A percentile compares a stretch with the other conserved stretches of the same genome.
Conservation (phyloP, 768 basidiomycete genomes). For the Lactarius evosmus region DNA sequence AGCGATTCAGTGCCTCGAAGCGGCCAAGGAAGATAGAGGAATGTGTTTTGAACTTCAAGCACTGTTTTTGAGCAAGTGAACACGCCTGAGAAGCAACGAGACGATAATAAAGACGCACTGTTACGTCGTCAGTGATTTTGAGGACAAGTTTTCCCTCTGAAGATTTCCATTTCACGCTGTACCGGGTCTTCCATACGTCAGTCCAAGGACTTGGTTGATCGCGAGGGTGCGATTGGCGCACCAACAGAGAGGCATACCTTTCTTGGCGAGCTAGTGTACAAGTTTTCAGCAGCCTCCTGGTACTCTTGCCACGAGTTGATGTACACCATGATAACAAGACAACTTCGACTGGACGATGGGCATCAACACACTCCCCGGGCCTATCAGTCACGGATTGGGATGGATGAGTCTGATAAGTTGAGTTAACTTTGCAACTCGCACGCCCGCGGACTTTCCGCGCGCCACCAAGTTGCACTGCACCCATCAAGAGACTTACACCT, state of each 20-base stretch:
- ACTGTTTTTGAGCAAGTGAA: slow-evolving; percentile 45
- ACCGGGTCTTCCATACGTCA: slow-evolving; percentile 62
- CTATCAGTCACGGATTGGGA: background rate
- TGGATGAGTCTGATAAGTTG: slow-evolving; percentile 9
- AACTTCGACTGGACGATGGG: slow-evolving; percentile 6
- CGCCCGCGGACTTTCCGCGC: background rate
- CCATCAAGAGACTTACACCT: background rate
- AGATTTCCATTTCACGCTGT: slow-evolving; percentile 88
- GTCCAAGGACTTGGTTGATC: background rate
- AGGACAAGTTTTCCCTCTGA: slow-evolving; percentile 84
- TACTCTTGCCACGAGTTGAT: slow-evolving; percentile 88
- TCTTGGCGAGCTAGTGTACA: slow-evolving; percentile 78
- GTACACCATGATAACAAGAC: slow-evolving; percentile 68
- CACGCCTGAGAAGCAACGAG: background rate
- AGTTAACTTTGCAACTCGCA: background rate
- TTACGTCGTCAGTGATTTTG: slow-evolving; percentile 89
- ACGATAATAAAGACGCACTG: slow-evolving; percentile 49
- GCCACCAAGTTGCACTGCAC: background rate
- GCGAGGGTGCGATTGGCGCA: background rate
- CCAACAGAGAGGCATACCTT: slow-evolving; percentile 49
- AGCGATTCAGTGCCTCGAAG: slow-evolving; percentile 87
- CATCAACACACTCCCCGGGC: slow-evolving; percentile 20
- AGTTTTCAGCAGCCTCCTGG: slow-evolving; percentile 83
- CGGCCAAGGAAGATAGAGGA: slow-evolving; percentile 95
- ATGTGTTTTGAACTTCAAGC: slow-evolving; percentile 93